Evolutionary conservation across 2,329 filamentous ascomycete genomes (phyloP), one percentile per base, ranked within the genome.

Genomic region (Fusarium mundagurra): DNA sequence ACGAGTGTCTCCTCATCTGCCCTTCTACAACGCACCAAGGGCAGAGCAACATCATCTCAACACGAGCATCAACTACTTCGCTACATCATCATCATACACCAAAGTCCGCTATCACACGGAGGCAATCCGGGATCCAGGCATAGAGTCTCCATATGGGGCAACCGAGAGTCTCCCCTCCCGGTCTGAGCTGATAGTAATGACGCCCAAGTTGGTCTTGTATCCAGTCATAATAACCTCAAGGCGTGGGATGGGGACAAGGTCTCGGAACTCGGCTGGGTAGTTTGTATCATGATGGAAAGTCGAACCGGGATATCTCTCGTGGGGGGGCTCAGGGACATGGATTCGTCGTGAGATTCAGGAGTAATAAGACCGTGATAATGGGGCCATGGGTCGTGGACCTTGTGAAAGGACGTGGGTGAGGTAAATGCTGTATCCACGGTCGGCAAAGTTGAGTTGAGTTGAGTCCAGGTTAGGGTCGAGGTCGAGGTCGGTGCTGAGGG

Each of bases 331-430:
- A 34, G 51, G 41, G 36, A 70, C 43, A 58, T 34, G 16, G 45
- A 33, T 64, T 67, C 55, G 54, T 76, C 65, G 60, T 64, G 59
- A 69, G 64, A 66, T 48, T 63, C 34, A 67, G 39, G 54, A 60
- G 45, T 16, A 66, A 64, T 34, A 48, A 29, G 62, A 64, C 70
- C 64, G 63, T 62, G 61, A 27, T 65, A 58, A 76, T 71, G 76
- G 76, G 74, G 36, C 62, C 58, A 77, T 57, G 39, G 55, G 55
- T 33, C 58, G 27, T 62, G 69, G 13, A 36, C 61, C 64, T 58
- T 72, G 64, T 38, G 62, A 59, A 54, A 34, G 45, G 60, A 44
- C 34, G 45, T 50, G 57, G 44, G 43, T 72, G 74, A 73, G 67
- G 73, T 38, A 76, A 77, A 74, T 76, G 44, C 24, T 58, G 51